Evolutionary conservation across 306 rosid genomes (phyloP), one percentile per base, ranked within the genome.

Genomic region (Cucumis cinereus): DNA sequence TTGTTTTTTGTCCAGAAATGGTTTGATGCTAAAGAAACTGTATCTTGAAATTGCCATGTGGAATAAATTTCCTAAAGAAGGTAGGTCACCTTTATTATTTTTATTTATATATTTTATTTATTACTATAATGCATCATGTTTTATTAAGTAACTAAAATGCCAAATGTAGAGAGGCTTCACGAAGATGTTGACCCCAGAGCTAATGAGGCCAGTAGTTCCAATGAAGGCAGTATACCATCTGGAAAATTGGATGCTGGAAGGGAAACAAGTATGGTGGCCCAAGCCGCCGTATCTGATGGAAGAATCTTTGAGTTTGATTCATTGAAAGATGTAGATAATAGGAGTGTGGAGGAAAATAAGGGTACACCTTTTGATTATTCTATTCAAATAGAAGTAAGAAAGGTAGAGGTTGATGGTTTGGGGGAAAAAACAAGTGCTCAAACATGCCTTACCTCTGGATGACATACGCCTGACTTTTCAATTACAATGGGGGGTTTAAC

Each of bases 1-100:
- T n/a, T n/a, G 30, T 50, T 53, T 55, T 74, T 66, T 70, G 54
- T 81, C 86, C 91, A 95, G 99, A 88, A 95, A 92, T 87, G 90
- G 96, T 82, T 81, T 95, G 81, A 79, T 90, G 74, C 99, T 97
- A 36, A 95, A 95, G 92, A 89, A 92, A 84, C 84, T 92, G 82
- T 98, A 95, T 88, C 99, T 95, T 81, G 99, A 95, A 69, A 91
- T 95, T 84, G 99, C 99, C 12, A 88, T 95, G 14, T 98, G 99
- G 77, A 83, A 84, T 66, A 60, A 77, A 72, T 84, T 84, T 79
- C 82, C 92, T 47, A 90, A 90, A 87, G 97, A 94, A 81, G 97
- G 99, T 90, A 77, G 75, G 63, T 45, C 11, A 19, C 33, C 63
- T 61, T 11, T 36, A 59, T 38, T 19, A 17, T 47, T 40, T 0